Percentiles rank a stretch among this genome's conserved stretches.
These are phyloP conservation scores for Megacollybia marginata DNA, from an alignment of 768 basidiomycete genomes.

Conservation along the genomic window DNA sequence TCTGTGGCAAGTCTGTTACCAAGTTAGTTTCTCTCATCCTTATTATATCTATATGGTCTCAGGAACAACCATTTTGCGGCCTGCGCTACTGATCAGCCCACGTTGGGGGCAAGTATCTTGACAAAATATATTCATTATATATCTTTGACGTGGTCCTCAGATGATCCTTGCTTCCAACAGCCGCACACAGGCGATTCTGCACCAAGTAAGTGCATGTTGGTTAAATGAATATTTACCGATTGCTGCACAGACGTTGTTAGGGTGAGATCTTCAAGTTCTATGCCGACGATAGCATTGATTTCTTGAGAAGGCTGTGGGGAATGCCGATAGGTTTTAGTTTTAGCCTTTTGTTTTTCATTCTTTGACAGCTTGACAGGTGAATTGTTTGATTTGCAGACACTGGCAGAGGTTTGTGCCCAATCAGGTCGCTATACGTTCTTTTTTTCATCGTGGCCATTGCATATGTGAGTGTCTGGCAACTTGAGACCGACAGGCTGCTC, in stretches of 20 bases:
- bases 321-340: constrained; percentile 54
- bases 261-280: constrained; percentile 35
- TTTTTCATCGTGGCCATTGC: constrained; percentile 69
- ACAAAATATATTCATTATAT: background rate
- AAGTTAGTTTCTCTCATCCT: too few relatives aligned
- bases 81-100: constrained; percentile 61
- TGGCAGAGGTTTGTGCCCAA: constrained; percentile 48
- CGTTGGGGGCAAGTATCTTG: constrained; percentile 44
- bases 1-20: constrained; percentile 32
- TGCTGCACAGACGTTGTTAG: constrained; percentile 42
- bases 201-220: too few relatives aligned
- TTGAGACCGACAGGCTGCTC: background rate
- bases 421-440: constrained; percentile 64
- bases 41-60: background rate
- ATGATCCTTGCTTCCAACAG: too few relatives aligned
- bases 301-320: constrained; percentile 46
- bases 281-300: background rate
- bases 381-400: constrained; percentile 63
- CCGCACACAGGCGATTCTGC: too few relatives aligned
- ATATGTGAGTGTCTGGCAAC: constrained; percentile 40
- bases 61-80: constrained; percentile 75
- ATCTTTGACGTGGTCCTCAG: too few relatives aligned
- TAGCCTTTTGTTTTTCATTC: too few relatives aligned
- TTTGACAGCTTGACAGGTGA: constrained; percentile 34
- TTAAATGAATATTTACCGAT: too few relatives aligned